Evolutionary conservation across 305 asterid genomes (phyloP).

Genomic region (Fraxinus sp.): DNA sequence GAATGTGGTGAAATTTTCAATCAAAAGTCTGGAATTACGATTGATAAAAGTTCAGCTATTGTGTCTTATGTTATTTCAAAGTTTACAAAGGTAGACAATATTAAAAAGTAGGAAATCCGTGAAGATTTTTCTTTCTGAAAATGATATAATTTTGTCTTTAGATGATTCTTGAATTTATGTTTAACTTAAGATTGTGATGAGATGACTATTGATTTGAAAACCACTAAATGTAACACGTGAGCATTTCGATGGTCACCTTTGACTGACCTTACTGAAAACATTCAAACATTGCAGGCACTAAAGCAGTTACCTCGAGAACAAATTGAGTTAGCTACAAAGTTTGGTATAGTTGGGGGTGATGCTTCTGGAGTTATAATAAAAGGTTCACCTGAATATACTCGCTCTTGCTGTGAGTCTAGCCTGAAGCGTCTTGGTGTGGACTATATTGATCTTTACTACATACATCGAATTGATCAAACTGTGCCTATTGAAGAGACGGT

Average conservation of each 20-base stretch:
- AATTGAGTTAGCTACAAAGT: constrained; percentile 53
- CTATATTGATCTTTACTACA: constrained; percentile 53
- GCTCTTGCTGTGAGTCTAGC: constrained; percentile 58
- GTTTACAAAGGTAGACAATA: not conserved
- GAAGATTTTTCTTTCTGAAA: not conserved
- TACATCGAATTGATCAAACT: constrained; percentile 49
- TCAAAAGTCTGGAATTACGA: not conserved
- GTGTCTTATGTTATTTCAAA: not conserved
- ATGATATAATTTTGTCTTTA: not conserved
- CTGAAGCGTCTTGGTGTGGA: constrained; percentile 49
- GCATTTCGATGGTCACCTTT: not conserved
- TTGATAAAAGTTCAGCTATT: not conserved
- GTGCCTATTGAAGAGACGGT: constrained; percentile 60
- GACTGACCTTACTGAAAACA: not conserved
- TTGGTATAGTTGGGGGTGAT: constrained; percentile 32
- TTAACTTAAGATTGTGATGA: not conserved
- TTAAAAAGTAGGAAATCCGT: not conserved
- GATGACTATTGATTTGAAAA: not conserved
- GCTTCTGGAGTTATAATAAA: constrained; percentile 23
- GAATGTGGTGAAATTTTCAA: not conserved
- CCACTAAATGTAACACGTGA: not conserved
- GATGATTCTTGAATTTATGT: not conserved
- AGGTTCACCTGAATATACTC: constrained; percentile 52
- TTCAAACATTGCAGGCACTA: constrained; percentile 39
- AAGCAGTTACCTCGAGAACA: constrained; percentile 54